phyloP scores from a whole-genome alignment of 345 rosid genomes.

The Fremontodendron californicum region DNA sequence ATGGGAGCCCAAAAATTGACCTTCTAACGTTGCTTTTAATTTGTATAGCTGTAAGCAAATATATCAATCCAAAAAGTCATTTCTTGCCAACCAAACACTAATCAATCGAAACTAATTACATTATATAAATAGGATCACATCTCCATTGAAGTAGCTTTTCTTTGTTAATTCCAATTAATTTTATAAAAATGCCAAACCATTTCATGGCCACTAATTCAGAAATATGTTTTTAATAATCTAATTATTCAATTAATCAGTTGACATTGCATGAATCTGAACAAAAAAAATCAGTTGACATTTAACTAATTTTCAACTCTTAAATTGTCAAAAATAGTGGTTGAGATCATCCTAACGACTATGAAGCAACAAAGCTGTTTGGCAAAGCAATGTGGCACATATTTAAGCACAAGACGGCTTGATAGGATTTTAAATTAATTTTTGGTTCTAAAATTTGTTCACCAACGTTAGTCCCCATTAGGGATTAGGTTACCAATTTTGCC shows the following conservation, averaged over 20 bases:
- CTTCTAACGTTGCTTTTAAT: no score
- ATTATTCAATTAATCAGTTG: constrained; percentile 4
- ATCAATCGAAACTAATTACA: neutral
- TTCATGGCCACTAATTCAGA: constrained; percentile 13
- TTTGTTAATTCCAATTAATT: no score
- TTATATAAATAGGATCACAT: no score
- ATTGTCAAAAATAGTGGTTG: neutral
- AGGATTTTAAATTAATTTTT: neutral
- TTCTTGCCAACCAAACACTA: neutral
- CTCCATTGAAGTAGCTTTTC: neutral
- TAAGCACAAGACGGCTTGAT: neutral
- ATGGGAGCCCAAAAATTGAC: neutral
- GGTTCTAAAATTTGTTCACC: neutral
- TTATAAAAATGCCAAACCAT: neutral
- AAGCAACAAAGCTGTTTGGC: neutral
- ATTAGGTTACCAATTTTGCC: neutral
- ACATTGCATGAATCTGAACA: no score
- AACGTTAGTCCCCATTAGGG: neutral
- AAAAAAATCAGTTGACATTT: constrained; percentile 17
- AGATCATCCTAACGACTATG: neutral
- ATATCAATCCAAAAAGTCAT: neutral
- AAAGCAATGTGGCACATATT: neutral
- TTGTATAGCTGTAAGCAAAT: neutral
- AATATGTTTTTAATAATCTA: neutral
- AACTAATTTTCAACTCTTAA: constrained; percentile 10